phyloP scores from a whole-genome alignment of 305 asterid genomes.

The Stenogyne calaminthoides region DNA sequence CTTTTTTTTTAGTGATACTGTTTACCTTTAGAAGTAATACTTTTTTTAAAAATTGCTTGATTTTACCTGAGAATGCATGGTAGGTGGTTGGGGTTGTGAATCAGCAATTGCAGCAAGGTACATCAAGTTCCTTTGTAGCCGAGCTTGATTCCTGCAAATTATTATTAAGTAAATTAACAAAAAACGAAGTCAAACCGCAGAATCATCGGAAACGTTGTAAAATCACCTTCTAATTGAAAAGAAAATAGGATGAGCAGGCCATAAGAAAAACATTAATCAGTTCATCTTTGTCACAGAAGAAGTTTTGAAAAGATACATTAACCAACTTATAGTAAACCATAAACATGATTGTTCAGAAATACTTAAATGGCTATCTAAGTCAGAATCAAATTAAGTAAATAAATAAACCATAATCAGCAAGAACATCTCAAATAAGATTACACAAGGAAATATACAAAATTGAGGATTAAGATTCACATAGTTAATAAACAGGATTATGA shows the following conservation, averaged over 20 bases:
- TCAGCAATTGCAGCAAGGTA: conserved; percentile 98
- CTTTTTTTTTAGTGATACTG: too few species aligned
- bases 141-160: conserved; percentile 71
- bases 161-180: not conserved
- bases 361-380: not conserved
- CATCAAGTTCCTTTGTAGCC: conserved; percentile 90
- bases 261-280: not conserved
- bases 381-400: not conserved
- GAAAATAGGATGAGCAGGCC: not conserved
- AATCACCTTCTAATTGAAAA: not conserved
- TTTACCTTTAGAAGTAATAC: too few species aligned
- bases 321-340: not conserved
- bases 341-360: not conserved
- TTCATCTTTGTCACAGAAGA: not conserved
- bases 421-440: too few species aligned
- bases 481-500: not conserved
- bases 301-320: not conserved
- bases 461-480: not conserved
- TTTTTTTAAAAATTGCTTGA: too few species aligned
- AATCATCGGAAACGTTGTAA: too few species aligned
- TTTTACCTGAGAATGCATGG: conserved; percentile 83
- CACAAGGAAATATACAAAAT: not conserved
- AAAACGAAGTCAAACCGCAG: not conserved
- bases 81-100: conserved; percentile 92
- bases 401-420: too few species aligned